Evolutionary conservation across 1,139 yeast species (phyloP), one percentile per base, ranked within the genome.

Genomic region (Zygosaccharomyces sapae): DNA sequence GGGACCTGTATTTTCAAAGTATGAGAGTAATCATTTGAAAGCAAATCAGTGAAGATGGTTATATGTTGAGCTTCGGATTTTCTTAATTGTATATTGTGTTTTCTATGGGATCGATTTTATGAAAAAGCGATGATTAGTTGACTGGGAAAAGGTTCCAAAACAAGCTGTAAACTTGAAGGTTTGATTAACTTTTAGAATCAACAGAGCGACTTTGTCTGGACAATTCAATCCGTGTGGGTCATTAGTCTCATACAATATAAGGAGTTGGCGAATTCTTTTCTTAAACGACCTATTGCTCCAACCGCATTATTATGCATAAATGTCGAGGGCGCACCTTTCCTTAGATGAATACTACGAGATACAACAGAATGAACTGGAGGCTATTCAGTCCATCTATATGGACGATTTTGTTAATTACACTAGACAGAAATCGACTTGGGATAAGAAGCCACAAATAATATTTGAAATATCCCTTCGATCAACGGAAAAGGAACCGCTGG

Each of bases 301-400:
- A 13, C 18, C 8, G 34, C 19, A 31, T 31, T 41, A 41, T 37
- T 45, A 46, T 48, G 47, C 33, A 42, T 45, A 43, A 47, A 63
- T 62, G 66, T 57, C 67, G 22, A 41, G 56, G 33, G 57, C 61
- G 31, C 54, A 58, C 31, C 53, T 65, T 19, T 62, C 72, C 3
- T 55, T 70, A 22, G 66, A 69, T 44, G 70, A 70, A 44, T 70
- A 71, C 50, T 64, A 69, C 49, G 73, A 69, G 37, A 63, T 68
- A 39, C 76, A 72, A 49, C 55, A 56, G 38, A 61, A 63, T 44
- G 86, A 80, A 57, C 70, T 74, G 8, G 88, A 83, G 59, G 95
- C 92, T 7, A 75, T 94, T 33, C 72, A 76, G 57, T 90, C 97
- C 29, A 92, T 92, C 36, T 94, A 90, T 63, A 86, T 86, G 64